Conservation (phyloP, 176 grass and related monocot genomes). For the Oryza meyeriana region DNA sequence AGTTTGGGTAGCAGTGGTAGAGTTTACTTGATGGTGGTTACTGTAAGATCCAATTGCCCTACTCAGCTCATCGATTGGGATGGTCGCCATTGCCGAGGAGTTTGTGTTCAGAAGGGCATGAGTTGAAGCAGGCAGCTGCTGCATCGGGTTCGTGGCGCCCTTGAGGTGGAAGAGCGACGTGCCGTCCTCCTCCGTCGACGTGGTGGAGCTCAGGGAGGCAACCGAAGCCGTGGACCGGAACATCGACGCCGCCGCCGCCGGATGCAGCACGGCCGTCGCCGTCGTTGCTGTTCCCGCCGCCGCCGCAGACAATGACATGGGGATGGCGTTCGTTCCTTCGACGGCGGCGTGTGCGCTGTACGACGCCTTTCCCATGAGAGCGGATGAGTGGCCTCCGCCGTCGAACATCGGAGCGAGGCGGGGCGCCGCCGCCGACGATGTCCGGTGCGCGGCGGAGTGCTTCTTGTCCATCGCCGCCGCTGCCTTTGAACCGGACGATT, state of each 20-base stretch:
- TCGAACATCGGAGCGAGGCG: constrained; percentile 44
- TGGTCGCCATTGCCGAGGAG: constrained; percentile 48
- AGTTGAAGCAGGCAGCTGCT: constrained; percentile 22
- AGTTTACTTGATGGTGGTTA: constrained; percentile 35
- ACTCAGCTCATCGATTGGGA: constrained; percentile 71
- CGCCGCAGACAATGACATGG: constrained; percentile 4
- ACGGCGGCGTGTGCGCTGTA: neutral
- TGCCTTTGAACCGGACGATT: constrained; percentile 45
- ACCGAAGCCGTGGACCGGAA: constrained; percentile 52
- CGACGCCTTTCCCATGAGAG: constrained; percentile 33
- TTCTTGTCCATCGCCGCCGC: constrained; percentile 20
- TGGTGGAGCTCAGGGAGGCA: constrained; percentile 65
- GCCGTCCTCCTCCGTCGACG: constrained; percentile 80
- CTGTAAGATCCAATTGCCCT: constrained; percentile 53
- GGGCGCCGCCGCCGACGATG: neutral
- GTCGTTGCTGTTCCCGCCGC: neutral
- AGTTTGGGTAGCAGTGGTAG: constrained; percentile 22
- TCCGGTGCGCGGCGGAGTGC: constrained; percentile 16
- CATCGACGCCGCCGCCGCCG: constrained; percentile 6
- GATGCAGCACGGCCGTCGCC: neutral
- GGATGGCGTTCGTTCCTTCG: constrained; percentile 17
- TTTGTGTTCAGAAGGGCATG: constrained; percentile 44
- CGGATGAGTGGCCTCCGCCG: constrained; percentile 19
- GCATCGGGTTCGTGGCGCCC: constrained; percentile 24
- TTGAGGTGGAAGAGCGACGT: constrained; percentile 47